Evolutionary conservation across 1,284 basidiomycete species (phyloP).

Genomic region (Tilletia caries): DNA sequence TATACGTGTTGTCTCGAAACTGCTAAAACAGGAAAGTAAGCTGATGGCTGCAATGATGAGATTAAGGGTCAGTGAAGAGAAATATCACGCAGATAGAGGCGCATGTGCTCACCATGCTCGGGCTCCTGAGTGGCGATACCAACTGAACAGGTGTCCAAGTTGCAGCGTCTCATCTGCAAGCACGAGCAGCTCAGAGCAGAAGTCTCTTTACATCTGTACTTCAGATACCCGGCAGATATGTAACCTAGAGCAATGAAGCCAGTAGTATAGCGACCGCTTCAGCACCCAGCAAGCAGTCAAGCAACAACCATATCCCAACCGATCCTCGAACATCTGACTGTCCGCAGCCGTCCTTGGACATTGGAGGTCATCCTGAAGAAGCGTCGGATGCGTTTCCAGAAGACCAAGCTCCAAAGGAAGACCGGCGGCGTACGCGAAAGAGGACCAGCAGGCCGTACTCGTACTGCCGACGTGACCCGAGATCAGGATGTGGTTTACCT

Average conservation of each 20-base stretch:
- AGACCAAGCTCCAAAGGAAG: slow-evolving; percentile 51
- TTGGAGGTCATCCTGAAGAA: slow-evolving; percentile 49
- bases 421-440: slow-evolving; percentile 51
- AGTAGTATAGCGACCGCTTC: slow-evolving; percentile 48
- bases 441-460: slow-evolving; percentile 49
- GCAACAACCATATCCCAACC: slow-evolving; percentile 48
- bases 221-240: slow-evolving; percentile 43
- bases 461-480: slow-evolving; percentile 52
- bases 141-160: slow-evolving; percentile 42
- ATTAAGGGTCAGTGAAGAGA: too few relatives aligned
- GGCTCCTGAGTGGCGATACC: slow-evolving; percentile 40
- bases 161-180: neutral
- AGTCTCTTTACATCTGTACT: neutral
- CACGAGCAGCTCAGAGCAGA: neutral
- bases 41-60: too few relatives aligned
- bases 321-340: slow-evolving; percentile 46
- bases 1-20: slow-evolving; percentile 46
- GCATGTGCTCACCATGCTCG: too few relatives aligned
- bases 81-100: too few relatives aligned
- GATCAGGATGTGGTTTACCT: slow-evolving; percentile 50
- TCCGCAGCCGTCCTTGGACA: slow-evolving; percentile 48
- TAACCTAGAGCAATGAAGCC: slow-evolving; percentile 49
- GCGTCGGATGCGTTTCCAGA: slow-evolving; percentile 50
- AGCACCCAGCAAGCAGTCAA: slow-evolving; percentile 48
- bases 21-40: slow-evolving; percentile 50